These are phyloP conservation scores for Gomphus sp. DNA, from an alignment of 1,284 basidiomycete species.

Conservation along the genomic window DNA sequence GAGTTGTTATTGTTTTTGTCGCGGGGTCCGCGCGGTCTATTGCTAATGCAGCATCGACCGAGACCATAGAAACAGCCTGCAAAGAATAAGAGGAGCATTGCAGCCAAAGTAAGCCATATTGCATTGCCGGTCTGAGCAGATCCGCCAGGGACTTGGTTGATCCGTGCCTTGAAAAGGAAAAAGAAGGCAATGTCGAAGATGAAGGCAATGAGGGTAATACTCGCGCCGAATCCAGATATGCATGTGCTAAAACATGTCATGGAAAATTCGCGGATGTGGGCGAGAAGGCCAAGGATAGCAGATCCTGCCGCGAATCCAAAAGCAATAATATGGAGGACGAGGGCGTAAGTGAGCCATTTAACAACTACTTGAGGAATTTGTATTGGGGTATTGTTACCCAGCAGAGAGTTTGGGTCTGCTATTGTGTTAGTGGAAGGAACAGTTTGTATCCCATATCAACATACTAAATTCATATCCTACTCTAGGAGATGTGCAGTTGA, in stretches of 20 bases:
- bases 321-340: slow-evolving; percentile 82
- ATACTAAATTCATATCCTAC: slow-evolving; percentile 80
- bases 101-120: slow-evolving; percentile 79
- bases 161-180: slow-evolving; percentile 71
- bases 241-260: slow-evolving; percentile 80
- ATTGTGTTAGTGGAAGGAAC: neutral
- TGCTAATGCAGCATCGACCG: slow-evolving; percentile 69
- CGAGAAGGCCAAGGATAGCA: slow-evolving; percentile 71
- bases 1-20: slow-evolving; percentile 24
- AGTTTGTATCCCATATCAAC: slow-evolving; percentile 17
- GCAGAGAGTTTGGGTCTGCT: slow-evolving; percentile 70
- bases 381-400: slow-evolving; percentile 53
- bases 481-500: slow-evolving; percentile 66
- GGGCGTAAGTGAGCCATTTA: slow-evolving; percentile 85
- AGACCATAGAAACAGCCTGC: slow-evolving; percentile 78
- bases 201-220: slow-evolving; percentile 69
- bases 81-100: slow-evolving; percentile 77
- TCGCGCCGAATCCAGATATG: slow-evolving; percentile 69
- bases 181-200: slow-evolving; percentile 83
- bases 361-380: slow-evolving; percentile 72
- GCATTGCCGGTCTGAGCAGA: slow-evolving; percentile 68
- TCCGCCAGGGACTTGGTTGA: slow-evolving; percentile 60
- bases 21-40: slow-evolving; percentile 36
- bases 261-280: slow-evolving; percentile 77
- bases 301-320: slow-evolving; percentile 63